phyloP scores from a whole-genome alignment of 2,329 filamentous ascomycete species.

The Aspergillus arachidicola region DNA sequence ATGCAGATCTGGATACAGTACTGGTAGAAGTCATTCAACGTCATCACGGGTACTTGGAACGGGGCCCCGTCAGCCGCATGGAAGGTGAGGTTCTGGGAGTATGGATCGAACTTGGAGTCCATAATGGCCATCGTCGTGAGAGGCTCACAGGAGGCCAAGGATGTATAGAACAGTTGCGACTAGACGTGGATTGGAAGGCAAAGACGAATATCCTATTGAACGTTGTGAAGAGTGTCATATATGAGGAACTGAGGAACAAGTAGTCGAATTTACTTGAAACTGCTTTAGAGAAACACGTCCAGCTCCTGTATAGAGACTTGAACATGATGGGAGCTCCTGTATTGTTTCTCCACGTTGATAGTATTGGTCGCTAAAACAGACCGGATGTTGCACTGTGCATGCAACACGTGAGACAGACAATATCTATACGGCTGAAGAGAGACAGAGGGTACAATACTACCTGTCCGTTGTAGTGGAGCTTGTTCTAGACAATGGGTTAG shows the following conservation, averaged over 20 bases:
- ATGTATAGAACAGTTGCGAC: not conserved
- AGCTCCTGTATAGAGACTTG: conserved; percentile 15
- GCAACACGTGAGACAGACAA: conserved; percentile 35
- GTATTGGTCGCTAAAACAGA: conserved; percentile 9
- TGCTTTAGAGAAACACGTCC: not conserved
- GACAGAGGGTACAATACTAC: conserved; percentile 15
- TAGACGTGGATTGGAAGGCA: not conserved
- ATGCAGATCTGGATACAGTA: conserved; percentile 56
- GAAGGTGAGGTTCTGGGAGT: conserved; percentile 55
- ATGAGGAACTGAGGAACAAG: not conserved
- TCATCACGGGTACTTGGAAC: conserved; percentile 44
- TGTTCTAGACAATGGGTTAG: conserved; percentile 13
- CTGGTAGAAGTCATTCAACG: conserved; percentile 49
- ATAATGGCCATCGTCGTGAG: conserved; percentile 8
- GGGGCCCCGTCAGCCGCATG: conserved; percentile 46
- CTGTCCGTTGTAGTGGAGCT: not conserved
- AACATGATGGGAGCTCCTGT: conserved; percentile 5
- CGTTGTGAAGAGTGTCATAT: not conserved
- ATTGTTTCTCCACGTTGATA: not conserved
- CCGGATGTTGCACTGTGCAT: conserved; percentile 11
- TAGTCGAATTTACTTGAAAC: not conserved
- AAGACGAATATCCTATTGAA: conserved; percentile 3
- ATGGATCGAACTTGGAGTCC: conserved; percentile 51
- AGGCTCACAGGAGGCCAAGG: not conserved
- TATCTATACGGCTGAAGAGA: conserved; percentile 12